Evolutionary conservation across 768 basidiomycete genomes (phyloP).

Genomic region (Russula compacta): DNA sequence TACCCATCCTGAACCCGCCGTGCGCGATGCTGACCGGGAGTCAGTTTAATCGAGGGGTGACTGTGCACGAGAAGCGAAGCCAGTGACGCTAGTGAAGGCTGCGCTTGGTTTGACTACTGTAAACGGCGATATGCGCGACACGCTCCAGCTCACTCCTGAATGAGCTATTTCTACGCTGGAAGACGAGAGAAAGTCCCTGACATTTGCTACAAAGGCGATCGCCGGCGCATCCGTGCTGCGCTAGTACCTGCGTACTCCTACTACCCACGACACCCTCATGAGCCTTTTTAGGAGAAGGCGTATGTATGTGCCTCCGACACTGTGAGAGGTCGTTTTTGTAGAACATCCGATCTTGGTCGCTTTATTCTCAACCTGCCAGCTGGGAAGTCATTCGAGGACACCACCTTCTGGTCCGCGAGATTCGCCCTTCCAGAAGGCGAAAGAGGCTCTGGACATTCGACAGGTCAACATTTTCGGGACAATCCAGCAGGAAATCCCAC

Average conservation of each 20-base stretch:
- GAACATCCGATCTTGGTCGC: constrained; percentile 59
- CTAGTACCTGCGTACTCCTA: neutral
- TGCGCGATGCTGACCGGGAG: no score
- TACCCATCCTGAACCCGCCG: no score
- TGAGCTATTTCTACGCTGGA: no score
- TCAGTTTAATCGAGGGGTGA: no score
- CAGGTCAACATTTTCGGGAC: constrained; percentile 41
- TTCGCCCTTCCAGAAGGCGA: constrained; percentile 46
- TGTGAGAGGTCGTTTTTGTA: constrained; percentile 63
- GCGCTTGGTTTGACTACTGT: no score
- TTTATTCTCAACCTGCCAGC: constrained; percentile 79
- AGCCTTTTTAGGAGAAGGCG: constrained; percentile 57
- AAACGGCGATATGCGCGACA: no score
- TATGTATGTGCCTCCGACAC: constrained; percentile 89
- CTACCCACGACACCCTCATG: constrained; percentile 17
- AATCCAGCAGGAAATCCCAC: constrained; percentile 52
- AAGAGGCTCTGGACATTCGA: constrained; percentile 16
- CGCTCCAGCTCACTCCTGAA: no score
- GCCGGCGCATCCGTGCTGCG: neutral
- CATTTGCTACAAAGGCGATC: no score
- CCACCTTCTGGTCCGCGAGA: constrained; percentile 83
- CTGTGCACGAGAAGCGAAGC: no score
- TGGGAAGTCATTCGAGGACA: constrained; percentile 52
- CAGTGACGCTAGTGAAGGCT: no score
- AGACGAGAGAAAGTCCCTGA: no score